phyloP scores from a whole-genome alignment of 306 rosid species.

The Lathyrus aphaca region DNA sequence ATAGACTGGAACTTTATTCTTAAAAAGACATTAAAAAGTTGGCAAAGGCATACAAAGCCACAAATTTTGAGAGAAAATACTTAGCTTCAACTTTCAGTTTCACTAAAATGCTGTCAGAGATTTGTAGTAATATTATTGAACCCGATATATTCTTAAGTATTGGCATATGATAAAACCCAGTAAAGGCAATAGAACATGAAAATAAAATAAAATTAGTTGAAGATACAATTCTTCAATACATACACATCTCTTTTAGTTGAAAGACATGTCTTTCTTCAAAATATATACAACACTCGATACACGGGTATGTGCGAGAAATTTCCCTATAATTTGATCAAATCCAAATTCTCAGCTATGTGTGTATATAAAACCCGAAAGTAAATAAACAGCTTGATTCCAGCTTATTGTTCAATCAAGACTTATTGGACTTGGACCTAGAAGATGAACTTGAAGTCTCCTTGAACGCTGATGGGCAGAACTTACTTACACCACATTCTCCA shows the following conservation, averaged over 20 bases:
- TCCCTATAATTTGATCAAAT: constrained; percentile 7
- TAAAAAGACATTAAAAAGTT: neutral
- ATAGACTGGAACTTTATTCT: neutral
- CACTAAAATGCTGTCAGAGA: neutral
- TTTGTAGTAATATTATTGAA: neutral
- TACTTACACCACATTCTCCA: constrained; percentile 59
- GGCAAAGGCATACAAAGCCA: neutral
- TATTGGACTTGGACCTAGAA: constrained; percentile 57
- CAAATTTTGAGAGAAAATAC: neutral
- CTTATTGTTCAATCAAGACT: constrained; percentile 46
- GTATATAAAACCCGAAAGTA: neutral
- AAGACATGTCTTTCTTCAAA: neutral
- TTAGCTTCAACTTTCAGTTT: neutral
- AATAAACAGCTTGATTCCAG: constrained; percentile 8
- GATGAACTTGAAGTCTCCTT: constrained; percentile 55
- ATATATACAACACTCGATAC: neutral
- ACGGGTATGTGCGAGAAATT: neutral
- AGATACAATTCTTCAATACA: neutral
- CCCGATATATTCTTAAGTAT: neutral
- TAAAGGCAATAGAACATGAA: neutral
- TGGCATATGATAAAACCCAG: neutral
- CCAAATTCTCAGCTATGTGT: neutral
- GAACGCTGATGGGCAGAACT: constrained; percentile 79
- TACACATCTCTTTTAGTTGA: neutral
- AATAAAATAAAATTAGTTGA: neutral